Conservation (phyloP, 148 eudicot species). For the Rhododendron ovatum region DNA sequence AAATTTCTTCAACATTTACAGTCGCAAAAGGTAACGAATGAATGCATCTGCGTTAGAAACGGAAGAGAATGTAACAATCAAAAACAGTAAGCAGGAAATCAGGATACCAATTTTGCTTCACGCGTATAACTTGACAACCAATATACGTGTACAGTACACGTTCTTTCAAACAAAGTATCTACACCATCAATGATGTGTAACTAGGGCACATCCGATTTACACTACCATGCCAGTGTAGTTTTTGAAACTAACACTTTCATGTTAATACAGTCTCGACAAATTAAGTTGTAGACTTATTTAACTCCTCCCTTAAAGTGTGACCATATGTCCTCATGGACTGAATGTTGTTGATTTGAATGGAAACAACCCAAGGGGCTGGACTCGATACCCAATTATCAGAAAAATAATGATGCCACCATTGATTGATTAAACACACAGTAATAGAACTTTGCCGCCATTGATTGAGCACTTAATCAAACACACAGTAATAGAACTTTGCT, state of each 20-base stretch:
- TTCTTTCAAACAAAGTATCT: neutral
- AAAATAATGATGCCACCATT: neutral
- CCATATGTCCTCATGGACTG: neutral
- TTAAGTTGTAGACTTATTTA: neutral
- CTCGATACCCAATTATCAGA: neutral
- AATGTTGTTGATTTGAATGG: neutral
- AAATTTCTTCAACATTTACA: conserved; percentile 68
- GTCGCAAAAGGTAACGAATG: conserved; percentile 76
- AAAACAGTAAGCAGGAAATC: neutral
- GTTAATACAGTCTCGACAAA: neutral
- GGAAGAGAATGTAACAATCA: neutral
- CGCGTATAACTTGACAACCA: neutral
- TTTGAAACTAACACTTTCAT: neutral
- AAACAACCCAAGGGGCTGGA: neutral
- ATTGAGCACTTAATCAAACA: too few species aligned
- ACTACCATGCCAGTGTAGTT: neutral
- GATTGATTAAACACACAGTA: neutral
- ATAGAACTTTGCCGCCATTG: too few species aligned
- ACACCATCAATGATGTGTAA: neutral
- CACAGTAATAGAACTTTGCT: neutral
- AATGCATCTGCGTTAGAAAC: conserved; percentile 42
- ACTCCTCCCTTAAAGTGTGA: neutral
- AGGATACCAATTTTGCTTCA: neutral
- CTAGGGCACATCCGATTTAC: neutral
- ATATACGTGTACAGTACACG: neutral